Evolutionary conservation across 768 basidiomycete species (phyloP).

Genomic region (Lentinus tigrinus): DNA sequence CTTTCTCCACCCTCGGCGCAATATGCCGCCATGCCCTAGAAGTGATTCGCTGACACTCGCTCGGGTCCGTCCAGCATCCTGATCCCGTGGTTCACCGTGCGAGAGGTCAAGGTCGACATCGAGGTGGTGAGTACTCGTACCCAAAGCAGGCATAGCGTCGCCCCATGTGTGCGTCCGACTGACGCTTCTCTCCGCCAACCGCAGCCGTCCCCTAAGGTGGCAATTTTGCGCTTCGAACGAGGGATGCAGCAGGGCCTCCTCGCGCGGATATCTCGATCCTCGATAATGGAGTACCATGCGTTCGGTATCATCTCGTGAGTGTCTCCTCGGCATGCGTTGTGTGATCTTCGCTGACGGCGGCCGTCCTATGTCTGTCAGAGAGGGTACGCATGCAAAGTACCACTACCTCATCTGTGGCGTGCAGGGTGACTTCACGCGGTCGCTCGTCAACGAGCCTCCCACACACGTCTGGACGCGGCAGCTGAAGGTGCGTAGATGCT

Average conservation of each 20-base stretch:
- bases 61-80: slow-evolving; percentile 28
- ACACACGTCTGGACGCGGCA: slow-evolving; percentile 43
- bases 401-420: slow-evolving; percentile 47
- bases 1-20: neutral
- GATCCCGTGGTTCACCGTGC: slow-evolving; percentile 40
- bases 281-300: slow-evolving; percentile 45
- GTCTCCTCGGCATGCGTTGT: neutral
- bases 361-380: slow-evolving; percentile 25
- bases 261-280: slow-evolving; percentile 38
- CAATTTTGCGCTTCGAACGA: slow-evolving; percentile 40
- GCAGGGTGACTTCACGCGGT: slow-evolving; percentile 45
- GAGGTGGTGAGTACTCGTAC: slow-evolving; percentile 36
- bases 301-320: slow-evolving; percentile 41
- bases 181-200: slow-evolving; percentile 1
- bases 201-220: slow-evolving; percentile 43
- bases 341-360: slow-evolving; percentile 5
- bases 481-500: slow-evolving; percentile 33
- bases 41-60: neutral
- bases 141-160: slow-evolving; percentile 5
- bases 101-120: slow-evolving; percentile 39
- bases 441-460: slow-evolving; percentile 41
- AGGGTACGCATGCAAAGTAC: slow-evolving; percentile 39
- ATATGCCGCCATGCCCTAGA: neutral
- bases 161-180: neutral
- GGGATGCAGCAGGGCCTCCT: slow-evolving; percentile 48